phyloP scores from a whole-genome alignment of 345 rosid species.

The Eucalyptus curtisii region DNA sequence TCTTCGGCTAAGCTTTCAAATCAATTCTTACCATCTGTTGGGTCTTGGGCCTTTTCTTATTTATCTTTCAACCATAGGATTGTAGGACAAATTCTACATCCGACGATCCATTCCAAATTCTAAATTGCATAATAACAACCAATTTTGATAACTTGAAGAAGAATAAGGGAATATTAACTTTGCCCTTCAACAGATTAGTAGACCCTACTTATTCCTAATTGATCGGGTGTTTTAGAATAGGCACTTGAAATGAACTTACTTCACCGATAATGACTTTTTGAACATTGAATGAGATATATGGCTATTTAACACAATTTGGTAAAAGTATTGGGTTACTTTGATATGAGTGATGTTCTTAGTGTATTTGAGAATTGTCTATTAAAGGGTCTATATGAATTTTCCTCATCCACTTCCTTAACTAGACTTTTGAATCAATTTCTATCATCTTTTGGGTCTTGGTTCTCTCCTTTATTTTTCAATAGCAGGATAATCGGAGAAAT shows the following conservation, averaged over 20 bases:
- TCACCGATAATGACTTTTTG: background rate
- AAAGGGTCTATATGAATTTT: background rate
- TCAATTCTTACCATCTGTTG: background rate
- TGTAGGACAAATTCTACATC: background rate
- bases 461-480: background rate
- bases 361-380: background rate
- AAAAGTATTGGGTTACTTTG: background rate
- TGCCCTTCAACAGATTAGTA: background rate
- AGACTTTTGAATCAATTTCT: background rate
- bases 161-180: background rate
- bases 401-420: background rate
- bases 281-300: background rate
- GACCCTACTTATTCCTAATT: background rate
- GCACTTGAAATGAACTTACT: background rate
- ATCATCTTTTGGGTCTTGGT: background rate
- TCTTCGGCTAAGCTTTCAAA: background rate
- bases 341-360: background rate
- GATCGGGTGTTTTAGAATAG: background rate
- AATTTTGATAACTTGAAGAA: background rate
- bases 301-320: background rate
- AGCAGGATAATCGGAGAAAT: fast-evolving
- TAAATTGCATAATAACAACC: background rate
- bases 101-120: background rate
- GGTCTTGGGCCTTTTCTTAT: background rate
- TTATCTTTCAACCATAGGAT: background rate